phyloP scores from a whole-genome alignment of 192 early-diverging fungal genomes.

The Allomyces macrogynus region DNA sequence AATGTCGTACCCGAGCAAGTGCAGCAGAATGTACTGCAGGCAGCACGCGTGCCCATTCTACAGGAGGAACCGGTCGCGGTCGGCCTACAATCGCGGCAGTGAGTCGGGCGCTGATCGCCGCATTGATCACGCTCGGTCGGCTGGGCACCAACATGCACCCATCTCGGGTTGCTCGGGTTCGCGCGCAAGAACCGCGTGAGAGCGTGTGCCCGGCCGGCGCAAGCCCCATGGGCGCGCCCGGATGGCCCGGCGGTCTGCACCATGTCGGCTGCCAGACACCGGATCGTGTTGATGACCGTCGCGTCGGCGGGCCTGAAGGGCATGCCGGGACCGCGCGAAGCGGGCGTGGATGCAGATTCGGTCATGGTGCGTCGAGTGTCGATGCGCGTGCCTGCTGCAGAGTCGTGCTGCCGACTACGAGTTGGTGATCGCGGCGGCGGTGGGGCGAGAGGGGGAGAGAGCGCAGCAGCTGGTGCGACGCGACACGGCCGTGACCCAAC shows the following conservation, averaged over 20 bases:
- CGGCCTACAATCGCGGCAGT: too few relatives aligned
- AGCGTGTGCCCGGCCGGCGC: constrained; percentile 84
- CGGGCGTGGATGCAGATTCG: too few relatives aligned
- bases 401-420: too few relatives aligned
- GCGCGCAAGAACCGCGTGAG: constrained; percentile 64
- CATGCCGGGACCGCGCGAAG: neutral
- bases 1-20: constrained; percentile 72
- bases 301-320: constrained; percentile 21
- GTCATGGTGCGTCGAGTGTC: too few relatives aligned
- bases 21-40: constrained; percentile 74
- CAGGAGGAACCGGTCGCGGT: constrained; percentile 92
- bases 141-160: constrained; percentile 31
- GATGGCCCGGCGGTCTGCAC: constrained; percentile 82
- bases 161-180: constrained; percentile 75
- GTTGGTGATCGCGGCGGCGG: too few relatives aligned
- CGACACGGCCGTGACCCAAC: too few relatives aligned
- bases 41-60: constrained; percentile 93
- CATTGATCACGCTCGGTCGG: too few relatives aligned
- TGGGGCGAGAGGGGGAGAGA: too few relatives aligned
- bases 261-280: constrained; percentile 69
- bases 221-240: constrained; percentile 93
- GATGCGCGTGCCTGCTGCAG: too few relatives aligned
- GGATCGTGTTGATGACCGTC: constrained; percentile 68
- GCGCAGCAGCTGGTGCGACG: too few relatives aligned
- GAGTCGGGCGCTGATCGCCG: too few relatives aligned